Conservation (phyloP, 495 filamentous ascomycete species). For the Margaritispora aquatica region DNA sequence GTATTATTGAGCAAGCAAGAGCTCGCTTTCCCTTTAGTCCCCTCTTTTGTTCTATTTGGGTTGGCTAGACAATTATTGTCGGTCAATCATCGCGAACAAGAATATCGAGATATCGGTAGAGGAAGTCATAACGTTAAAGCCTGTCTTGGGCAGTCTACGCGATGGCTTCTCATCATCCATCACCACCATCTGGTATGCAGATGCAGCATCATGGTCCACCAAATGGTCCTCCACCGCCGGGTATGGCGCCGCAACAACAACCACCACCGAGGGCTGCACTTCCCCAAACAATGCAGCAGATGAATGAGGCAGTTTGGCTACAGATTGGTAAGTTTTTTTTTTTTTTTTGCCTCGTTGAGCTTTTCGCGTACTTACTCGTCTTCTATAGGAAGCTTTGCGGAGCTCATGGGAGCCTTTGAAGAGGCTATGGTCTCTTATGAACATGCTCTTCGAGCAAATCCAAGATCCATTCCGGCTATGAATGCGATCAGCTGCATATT, state of each 20-base stretch:
- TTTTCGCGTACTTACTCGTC: background rate
- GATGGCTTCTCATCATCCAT: constrained; percentile 52
- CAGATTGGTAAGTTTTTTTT: constrained; percentile 65
- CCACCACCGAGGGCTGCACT: constrained; percentile 26
- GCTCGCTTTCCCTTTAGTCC: too few relatives aligned
- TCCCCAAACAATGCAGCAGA: constrained; percentile 35
- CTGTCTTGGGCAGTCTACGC: constrained; percentile 4
- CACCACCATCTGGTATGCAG: constrained; percentile 50
- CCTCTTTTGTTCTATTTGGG: background rate
- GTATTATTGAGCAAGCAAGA: too few relatives aligned
- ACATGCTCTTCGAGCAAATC: constrained; percentile 78
- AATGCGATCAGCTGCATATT: constrained; percentile 89
- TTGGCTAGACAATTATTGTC: background rate
- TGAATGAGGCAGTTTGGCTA: constrained; percentile 90
- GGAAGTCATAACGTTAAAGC: too few relatives aligned
- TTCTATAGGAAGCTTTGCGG: constrained; percentile 69
- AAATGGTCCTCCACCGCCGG: constrained; percentile 37
- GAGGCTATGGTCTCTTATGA: constrained; percentile 86
- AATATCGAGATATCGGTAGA: too few relatives aligned
- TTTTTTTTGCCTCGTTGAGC: background rate
- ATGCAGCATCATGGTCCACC: constrained; percentile 50
- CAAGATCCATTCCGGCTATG: constrained; percentile 88
- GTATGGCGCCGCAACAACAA: constrained; percentile 28
- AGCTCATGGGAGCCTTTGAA: constrained; percentile 82
- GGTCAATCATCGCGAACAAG: background rate